Conservation (phyloP, 192 early-diverging fungal species). For the Dissophora ornata region DNA sequence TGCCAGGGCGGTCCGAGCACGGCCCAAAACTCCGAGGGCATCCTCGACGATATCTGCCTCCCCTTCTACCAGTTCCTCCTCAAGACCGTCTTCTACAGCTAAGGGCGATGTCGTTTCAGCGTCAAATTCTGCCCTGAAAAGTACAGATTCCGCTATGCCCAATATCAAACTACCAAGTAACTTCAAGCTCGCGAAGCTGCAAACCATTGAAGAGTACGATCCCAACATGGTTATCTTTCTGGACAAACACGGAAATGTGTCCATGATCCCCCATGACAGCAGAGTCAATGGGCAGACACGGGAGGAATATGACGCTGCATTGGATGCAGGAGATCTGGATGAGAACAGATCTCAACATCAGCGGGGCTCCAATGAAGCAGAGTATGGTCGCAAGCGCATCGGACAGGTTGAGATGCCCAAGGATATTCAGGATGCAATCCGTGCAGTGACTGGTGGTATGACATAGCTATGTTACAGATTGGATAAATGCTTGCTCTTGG, state of each 20-base stretch:
- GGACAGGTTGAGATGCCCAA: constrained; percentile 47
- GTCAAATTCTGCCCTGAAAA: background rate
- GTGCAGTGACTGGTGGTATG: constrained; percentile 31
- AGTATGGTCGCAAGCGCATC: constrained; percentile 51
- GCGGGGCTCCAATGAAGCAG: constrained; percentile 47
- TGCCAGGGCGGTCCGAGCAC: constrained; percentile 33
- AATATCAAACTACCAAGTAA: constrained; percentile 18
- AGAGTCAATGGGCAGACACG: constrained; percentile 40
- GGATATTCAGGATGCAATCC: constrained; percentile 42
- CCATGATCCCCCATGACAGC: constrained; percentile 46
- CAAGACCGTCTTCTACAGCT: no score
- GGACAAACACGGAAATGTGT: constrained; percentile 45
- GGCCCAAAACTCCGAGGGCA: constrained; percentile 17
- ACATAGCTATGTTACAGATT: background rate
- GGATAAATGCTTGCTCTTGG: no score
- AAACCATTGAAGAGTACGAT: constrained; percentile 26
- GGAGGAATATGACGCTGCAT: constrained; percentile 12
- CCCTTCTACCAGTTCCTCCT: background rate
- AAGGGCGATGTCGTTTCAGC: background rate
- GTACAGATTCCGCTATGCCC: background rate
- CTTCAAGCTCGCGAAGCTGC: constrained; percentile 30
- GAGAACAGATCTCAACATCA: constrained; percentile 9
- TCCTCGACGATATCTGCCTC: background rate
- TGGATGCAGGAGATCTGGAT: background rate
- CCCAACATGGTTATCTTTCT: constrained; percentile 53